Percentiles rank a stretch among this genome's conserved stretches.
Conservation (phyloP, 108 stramenopile species). For the Fragilaria crotonensis region DNA sequence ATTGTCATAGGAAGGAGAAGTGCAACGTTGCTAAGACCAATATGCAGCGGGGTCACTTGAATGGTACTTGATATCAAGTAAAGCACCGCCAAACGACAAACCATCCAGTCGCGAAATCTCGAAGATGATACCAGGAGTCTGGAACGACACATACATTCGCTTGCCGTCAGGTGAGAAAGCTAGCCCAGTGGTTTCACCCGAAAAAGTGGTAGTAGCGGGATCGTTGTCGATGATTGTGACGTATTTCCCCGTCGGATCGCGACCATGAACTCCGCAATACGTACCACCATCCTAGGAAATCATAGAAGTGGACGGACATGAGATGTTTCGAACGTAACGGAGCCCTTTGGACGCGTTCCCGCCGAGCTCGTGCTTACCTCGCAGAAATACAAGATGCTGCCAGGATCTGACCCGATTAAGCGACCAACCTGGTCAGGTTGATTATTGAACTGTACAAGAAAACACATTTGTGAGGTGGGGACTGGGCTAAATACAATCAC, state of each 20-base stretch:
- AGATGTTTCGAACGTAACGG: no score
- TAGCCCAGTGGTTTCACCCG: slow-evolving; percentile 4
- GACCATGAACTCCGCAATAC: slow-evolving; percentile 32
- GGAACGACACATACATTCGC: slow-evolving; percentile 20
- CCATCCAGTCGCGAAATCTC: slow-evolving; percentile 22
- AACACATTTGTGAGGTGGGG: no score
- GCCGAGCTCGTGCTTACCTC: no score
- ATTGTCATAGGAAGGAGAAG: no score
- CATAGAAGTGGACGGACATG: no score
- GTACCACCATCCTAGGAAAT: slow-evolving; percentile 42
- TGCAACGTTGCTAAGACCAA: no score
- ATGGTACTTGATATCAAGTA: slow-evolving; percentile 5
- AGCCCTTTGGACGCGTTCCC: no score
- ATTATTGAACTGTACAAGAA: slow-evolving; percentile 1
- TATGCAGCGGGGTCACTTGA: no score
- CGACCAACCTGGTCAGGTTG: slow-evolving; percentile 7
- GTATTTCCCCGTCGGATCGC: slow-evolving; percentile 20
- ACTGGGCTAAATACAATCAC: no score
- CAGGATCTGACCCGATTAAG: neutral
- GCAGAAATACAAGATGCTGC: neutral
- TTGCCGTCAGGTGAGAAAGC: slow-evolving; percentile 41
- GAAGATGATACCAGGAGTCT: slow-evolving; percentile 13
- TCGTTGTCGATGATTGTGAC: slow-evolving; percentile 21
- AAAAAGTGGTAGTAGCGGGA: neutral
- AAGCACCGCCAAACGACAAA: neutral